Percentiles rank a stretch among this genome's conserved stretches.
These are phyloP conservation scores for Zizania palustris DNA, from an alignment of 202 grass and related monocot species.

Conservation along the genomic window DNA sequence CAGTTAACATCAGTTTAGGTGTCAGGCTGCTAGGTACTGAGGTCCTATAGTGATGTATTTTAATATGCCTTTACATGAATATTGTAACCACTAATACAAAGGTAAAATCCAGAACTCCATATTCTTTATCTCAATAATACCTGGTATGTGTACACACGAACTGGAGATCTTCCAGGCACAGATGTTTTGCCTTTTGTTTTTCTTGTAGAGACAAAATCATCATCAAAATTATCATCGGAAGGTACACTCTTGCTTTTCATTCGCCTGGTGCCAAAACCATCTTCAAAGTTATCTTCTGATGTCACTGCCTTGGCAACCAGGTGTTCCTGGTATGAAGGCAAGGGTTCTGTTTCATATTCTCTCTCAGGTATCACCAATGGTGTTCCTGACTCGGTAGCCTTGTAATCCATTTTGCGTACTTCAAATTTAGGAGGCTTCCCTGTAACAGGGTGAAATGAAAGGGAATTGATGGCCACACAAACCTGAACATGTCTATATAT, in stretches of 20 bases:
- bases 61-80: neutral
- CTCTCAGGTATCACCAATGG: constrained; percentile 50
- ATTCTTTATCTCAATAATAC: constrained; percentile 48
- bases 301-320: constrained; percentile 31
- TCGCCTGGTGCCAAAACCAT: constrained; percentile 44
- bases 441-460: constrained; percentile 44
- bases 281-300: constrained; percentile 34
- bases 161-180: constrained; percentile 52
- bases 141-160: constrained; percentile 85
- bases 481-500: constrained; percentile 25
- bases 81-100: constrained; percentile 3
- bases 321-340: constrained; percentile 52
- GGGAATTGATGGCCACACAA: constrained; percentile 24
- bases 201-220: constrained; percentile 46
- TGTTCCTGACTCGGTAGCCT: constrained; percentile 39
- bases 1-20: constrained; percentile 15
- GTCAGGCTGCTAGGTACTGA: neutral
- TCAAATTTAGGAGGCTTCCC: constrained; percentile 86
- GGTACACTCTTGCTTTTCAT: constrained; percentile 49
- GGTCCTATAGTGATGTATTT: constrained; percentile 10
- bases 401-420: constrained; percentile 63
- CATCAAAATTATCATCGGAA: constrained; percentile 42
- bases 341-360: constrained; percentile 57
- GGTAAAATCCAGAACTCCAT: constrained; percentile 18
- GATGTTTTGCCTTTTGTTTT: constrained; percentile 53